Percentiles rank a stretch among this genome's conserved stretches.
These are phyloP conservation scores for Rhododendron williamsianum DNA, from an alignment of 148 eudicot species.

Conservation along the genomic window DNA sequence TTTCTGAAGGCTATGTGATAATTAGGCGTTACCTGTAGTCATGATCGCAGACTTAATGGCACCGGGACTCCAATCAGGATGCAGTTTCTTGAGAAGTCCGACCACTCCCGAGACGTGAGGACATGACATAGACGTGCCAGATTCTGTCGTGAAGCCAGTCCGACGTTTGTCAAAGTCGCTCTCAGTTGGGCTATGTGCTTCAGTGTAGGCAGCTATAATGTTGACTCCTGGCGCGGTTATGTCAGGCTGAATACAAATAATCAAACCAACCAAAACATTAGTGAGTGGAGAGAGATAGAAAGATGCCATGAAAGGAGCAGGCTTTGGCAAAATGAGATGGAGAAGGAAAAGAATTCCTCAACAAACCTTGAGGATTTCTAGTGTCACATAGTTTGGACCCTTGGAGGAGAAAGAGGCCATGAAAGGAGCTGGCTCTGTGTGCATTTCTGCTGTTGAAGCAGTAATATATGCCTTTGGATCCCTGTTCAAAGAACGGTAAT, in stretches of 20 bases:
- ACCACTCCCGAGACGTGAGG: conserved; percentile 64
- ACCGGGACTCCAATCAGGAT: conserved; percentile 63
- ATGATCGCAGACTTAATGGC: conserved; percentile 68
- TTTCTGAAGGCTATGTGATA: too few relatives aligned
- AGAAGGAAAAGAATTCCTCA: not conserved
- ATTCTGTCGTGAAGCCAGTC: conserved; percentile 22
- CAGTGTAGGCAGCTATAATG: conserved; percentile 52
- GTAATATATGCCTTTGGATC: conserved; percentile 34
- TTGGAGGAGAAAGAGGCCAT: conserved; percentile 64
- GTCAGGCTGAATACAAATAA: conserved; percentile 44
- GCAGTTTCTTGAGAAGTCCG: conserved; percentile 48
- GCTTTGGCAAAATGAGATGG: too few relatives aligned
- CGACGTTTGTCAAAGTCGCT: conserved; percentile 23
- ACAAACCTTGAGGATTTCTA: conserved; percentile 53
- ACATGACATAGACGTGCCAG: conserved; percentile 80
- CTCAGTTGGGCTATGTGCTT: conserved; percentile 31
- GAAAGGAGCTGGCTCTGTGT: conserved; percentile 48
- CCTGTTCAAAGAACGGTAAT: conserved; percentile 8
- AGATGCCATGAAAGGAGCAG: too few relatives aligned
- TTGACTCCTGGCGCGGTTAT: conserved; percentile 75
- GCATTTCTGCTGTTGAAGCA: conserved; percentile 9
- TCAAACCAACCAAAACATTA: not conserved
- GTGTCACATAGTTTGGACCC: conserved; percentile 56
- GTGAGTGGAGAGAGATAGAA: too few relatives aligned
- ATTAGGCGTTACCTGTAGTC: conserved; percentile 43